Conservation (phyloP, 1,284 basidiomycete genomes). For the Ustilago nuda region DNA sequence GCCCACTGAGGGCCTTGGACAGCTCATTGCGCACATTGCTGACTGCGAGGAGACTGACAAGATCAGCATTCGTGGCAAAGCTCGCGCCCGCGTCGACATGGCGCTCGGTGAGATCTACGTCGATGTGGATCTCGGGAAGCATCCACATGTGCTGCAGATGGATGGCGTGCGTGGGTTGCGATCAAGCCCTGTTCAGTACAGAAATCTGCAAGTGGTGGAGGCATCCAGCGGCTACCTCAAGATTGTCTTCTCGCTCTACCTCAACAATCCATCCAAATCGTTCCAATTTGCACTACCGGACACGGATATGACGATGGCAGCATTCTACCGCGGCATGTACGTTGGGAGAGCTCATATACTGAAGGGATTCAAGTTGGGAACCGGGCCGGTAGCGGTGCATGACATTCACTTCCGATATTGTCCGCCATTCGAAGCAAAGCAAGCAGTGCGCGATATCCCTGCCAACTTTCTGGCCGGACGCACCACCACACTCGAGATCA, state of each 20-base stretch:
- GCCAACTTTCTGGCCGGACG: conserved; percentile 57
- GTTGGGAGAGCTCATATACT: conserved; percentile 51
- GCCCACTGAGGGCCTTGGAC: conserved; percentile 27
- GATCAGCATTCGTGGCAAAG: conserved; percentile 52
- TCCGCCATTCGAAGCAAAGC: conserved; percentile 33
- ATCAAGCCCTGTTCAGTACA: conserved; percentile 56
- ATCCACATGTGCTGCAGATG: conserved; percentile 31
- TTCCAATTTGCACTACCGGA: conserved; percentile 46
- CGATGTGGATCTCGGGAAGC: conserved; percentile 44
- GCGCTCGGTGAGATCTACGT: conserved; percentile 50
- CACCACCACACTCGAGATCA: conserved; percentile 51
- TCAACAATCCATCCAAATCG: conserved; percentile 56
- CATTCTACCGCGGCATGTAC: conserved; percentile 48
- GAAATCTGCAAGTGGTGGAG: conserved; percentile 50
- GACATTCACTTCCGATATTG: conserved; percentile 57
- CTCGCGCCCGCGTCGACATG: conserved; percentile 40
- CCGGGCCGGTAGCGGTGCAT: conserved; percentile 48
- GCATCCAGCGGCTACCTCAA: conserved; percentile 48
- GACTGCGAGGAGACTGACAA: conserved; percentile 50
- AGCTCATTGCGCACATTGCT: conserved; percentile 53
- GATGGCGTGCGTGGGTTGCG: conserved; percentile 41
- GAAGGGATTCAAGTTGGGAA: conserved; percentile 37
- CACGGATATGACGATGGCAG: conserved; percentile 53
- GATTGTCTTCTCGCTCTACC: conserved; percentile 51
- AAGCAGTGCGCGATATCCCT: conserved; percentile 47